Conservation (phyloP, 2,329 filamentous ascomycete genomes). For the Ophiostoma australiae region DNA sequence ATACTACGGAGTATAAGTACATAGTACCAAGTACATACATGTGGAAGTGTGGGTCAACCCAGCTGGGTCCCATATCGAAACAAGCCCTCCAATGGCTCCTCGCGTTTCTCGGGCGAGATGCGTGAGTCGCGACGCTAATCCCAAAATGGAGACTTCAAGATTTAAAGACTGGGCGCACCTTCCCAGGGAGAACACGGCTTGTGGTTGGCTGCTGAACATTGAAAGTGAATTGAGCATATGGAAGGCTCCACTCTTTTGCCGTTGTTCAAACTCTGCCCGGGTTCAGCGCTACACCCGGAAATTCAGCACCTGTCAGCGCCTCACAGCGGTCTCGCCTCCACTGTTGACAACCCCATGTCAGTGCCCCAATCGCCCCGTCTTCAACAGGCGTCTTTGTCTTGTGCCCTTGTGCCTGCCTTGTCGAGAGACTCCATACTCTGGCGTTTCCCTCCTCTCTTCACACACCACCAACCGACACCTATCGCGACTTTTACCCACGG, state of each 20-base stretch:
- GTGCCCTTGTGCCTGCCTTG: neutral
- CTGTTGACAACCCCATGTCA: neutral
- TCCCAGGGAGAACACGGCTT: neutral
- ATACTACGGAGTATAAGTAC: neutral
- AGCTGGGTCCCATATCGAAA: neutral
- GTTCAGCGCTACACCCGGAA: neutral
- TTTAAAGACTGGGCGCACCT: neutral
- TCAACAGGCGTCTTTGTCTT: neutral
- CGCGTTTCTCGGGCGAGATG: constrained; percentile 8
- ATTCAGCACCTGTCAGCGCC: neutral
- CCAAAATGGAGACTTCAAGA: neutral
- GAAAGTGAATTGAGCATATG: neutral
- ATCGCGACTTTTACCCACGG: constrained; percentile 9
- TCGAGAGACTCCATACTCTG: neutral
- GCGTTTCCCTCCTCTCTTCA: neutral
- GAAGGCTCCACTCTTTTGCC: neutral
- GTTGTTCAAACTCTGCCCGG: neutral
- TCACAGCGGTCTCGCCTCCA: neutral
- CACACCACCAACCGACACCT: neutral
- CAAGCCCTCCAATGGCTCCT: neutral
- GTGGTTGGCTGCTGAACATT: constrained; percentile 4
- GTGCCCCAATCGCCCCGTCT: neutral
- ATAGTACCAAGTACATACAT: neutral
- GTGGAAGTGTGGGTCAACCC: neutral
- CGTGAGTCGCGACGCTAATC: constrained; percentile 10